These are phyloP conservation scores for Boletus nobilissimus DNA, from an alignment of 1,284 basidiomycete species.

Conservation along the genomic window DNA sequence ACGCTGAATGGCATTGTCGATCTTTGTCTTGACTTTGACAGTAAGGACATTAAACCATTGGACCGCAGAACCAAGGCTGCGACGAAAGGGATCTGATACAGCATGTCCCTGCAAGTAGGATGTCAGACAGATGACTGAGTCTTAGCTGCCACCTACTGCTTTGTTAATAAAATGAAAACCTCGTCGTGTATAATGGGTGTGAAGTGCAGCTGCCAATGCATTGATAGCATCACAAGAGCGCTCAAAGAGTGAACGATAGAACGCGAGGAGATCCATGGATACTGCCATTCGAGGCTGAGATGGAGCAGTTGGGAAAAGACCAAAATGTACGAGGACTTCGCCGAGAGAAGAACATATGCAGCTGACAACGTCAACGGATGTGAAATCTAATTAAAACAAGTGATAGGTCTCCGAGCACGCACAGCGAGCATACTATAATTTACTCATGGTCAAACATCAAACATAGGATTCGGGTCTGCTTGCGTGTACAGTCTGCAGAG, in stretches of 20 bases:
- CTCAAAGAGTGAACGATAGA: not conserved
- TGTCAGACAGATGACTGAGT: no score
- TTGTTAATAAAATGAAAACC: slow-evolving; percentile 5
- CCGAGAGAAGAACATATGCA: not conserved
- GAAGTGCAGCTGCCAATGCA: not conserved
- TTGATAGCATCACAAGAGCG: slow-evolving; percentile 13
- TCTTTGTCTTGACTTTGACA: not conserved
- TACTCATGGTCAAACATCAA: no score
- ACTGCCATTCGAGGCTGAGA: slow-evolving; percentile 13
- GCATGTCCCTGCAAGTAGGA: not conserved
- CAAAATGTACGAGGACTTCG: slow-evolving; percentile 7
- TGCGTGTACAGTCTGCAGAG: no score
- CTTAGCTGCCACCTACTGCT: no score
- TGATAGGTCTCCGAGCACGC: no score
- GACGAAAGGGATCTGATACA: not conserved
- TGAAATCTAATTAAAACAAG: not conserved
- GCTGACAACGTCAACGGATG: not conserved
- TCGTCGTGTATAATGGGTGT: not conserved
- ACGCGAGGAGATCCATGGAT: not conserved
- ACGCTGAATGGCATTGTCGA: no score
- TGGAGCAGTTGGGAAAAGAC: slow-evolving; percentile 14
- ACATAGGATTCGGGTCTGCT: no score
- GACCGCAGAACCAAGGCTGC: not conserved
- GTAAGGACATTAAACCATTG: not conserved
- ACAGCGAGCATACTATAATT: no score